phyloP scores from a whole-genome alignment of 352 stramenopile species.

The Phytophthora agathidicida region DNA sequence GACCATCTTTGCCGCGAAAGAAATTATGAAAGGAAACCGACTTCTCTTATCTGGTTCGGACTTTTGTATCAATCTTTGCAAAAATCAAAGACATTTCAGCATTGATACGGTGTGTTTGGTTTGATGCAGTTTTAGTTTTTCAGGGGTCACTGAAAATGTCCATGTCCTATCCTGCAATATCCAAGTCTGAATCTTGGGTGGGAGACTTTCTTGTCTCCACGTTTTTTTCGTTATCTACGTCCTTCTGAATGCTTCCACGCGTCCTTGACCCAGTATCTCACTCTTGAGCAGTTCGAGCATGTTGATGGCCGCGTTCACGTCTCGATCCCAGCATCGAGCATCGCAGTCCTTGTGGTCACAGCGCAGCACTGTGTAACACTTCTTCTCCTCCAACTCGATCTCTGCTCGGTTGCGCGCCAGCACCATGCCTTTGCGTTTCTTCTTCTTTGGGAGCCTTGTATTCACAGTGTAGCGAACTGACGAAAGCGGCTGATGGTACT shows the following conservation, averaged over 20 bases:
- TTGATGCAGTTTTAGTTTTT: too few relatives aligned
- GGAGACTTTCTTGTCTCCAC: constrained; percentile 17
- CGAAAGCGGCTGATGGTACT: constrained; percentile 24
- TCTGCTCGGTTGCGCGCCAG: constrained; percentile 6
- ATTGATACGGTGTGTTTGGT: too few relatives aligned
- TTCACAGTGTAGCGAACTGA: constrained; percentile 5
- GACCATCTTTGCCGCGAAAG: too few relatives aligned
- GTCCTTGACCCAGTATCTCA: not conserved
- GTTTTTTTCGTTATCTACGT: not conserved
- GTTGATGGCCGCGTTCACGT: constrained; percentile 29
- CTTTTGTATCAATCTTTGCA: too few relatives aligned
- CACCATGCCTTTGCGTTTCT: constrained; percentile 9
- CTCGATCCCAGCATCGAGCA: constrained; percentile 14
- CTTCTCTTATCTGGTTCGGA: too few relatives aligned
- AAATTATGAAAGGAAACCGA: too few relatives aligned
- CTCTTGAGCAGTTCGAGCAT: constrained; percentile 19
- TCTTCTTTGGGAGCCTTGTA: constrained; percentile 7
- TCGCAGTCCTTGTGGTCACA: constrained; percentile 10
- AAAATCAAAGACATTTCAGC: too few relatives aligned
- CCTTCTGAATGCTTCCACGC: not conserved
- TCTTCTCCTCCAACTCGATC: constrained; percentile 4
- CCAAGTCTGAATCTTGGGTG: constrained; percentile 11
- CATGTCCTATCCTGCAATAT: constrained; percentile 11
- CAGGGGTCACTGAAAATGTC: too few relatives aligned
- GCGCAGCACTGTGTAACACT: constrained; percentile 12